phyloP scores from a whole-genome alignment of 441 rosid species.

The Biscutella laevigata region DNA sequence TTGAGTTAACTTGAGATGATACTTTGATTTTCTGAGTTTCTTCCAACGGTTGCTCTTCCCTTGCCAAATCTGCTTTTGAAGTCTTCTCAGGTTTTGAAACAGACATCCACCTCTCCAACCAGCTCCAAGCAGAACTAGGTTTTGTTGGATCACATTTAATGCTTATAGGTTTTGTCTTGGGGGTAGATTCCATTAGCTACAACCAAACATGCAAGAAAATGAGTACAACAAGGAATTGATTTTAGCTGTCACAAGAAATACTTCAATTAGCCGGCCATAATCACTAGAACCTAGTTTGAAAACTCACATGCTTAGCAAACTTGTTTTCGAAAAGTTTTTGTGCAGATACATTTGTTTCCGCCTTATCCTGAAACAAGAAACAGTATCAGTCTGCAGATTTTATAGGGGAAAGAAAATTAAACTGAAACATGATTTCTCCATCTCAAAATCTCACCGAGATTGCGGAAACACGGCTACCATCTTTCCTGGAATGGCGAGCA shows the following conservation, averaged over 20 bases:
- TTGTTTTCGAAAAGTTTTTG: slow-evolving; percentile 66
- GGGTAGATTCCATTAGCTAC: slow-evolving; percentile 77
- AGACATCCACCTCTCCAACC: slow-evolving; percentile 97
- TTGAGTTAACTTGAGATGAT: slow-evolving; percentile 30
- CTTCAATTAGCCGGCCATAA: neutral
- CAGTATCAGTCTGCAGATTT: neutral
- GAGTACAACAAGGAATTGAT: slow-evolving; percentile 4
- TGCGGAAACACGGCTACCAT: slow-evolving; percentile 23
- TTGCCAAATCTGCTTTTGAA: slow-evolving; percentile 20
- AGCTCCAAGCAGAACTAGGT: slow-evolving; percentile 75
- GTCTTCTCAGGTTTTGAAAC: slow-evolving; percentile 45
- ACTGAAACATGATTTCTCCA: neutral
- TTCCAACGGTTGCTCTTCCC: slow-evolving; percentile 36
- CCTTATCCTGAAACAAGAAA: slow-evolving; percentile 39
- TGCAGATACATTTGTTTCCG: slow-evolving; percentile 39
- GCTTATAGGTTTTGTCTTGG: slow-evolving; percentile 51
- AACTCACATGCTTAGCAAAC: slow-evolving; percentile 76
- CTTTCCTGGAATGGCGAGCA: slow-evolving; percentile 40
- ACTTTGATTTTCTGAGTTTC: slow-evolving; percentile 23
- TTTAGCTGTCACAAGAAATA: neutral
- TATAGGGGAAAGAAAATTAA: neutral
- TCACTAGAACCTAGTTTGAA: neutral
- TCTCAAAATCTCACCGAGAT: slow-evolving; percentile 29
- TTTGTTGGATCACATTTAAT: slow-evolving; percentile 79
- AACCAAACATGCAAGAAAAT: slow-evolving; percentile 18